A percentile compares a stretch with the other conserved stretches of the same genome.
phyloP scores from a whole-genome alignment of 768 basidiomycete species.

The Panaeolus papilionaceus region DNA sequence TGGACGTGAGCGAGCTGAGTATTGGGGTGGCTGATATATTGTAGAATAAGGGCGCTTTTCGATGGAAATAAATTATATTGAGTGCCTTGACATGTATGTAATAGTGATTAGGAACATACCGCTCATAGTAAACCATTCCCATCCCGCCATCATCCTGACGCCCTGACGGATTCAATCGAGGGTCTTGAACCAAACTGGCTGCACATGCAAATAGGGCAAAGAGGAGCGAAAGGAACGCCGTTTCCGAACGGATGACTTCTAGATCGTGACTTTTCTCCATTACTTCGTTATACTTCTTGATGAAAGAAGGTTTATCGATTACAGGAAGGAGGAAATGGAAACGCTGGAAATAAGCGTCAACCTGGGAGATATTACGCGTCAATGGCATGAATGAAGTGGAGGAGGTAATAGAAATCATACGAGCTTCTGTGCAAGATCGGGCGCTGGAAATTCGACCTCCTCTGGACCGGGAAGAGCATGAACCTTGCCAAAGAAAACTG shows the following conservation, averaged over 20 bases:
- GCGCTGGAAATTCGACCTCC: slow-evolving; percentile 86
- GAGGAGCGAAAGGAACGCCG: slow-evolving; percentile 80
- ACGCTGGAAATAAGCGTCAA: slow-evolving; percentile 86
- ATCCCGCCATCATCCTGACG: slow-evolving; percentile 79
- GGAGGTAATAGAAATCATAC: slow-evolving; percentile 50
- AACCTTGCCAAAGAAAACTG: slow-evolving; percentile 87
- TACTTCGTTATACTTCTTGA: slow-evolving; percentile 69
- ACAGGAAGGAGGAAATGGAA: slow-evolving; percentile 91
- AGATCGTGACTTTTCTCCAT: slow-evolving; percentile 74
- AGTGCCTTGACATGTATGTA: slow-evolving; percentile 25
- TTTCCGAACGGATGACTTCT: slow-evolving; percentile 59
- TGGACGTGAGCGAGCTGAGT: slow-evolving; percentile 89
- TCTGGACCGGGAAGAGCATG: slow-evolving; percentile 82
- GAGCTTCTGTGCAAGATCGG: slow-evolving; percentile 86
- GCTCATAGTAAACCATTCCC: slow-evolving; percentile 91
- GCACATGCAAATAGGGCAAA: slow-evolving; percentile 94
- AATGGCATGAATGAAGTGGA: slow-evolving; percentile 31
- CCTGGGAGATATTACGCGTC: slow-evolving; percentile 45
- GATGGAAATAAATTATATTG: slow-evolving; percentile 12
- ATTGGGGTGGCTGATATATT: slow-evolving; percentile 90
- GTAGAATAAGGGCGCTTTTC: slow-evolving; percentile 81
- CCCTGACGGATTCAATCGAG: slow-evolving; percentile 62
- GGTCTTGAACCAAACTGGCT: slow-evolving; percentile 78
- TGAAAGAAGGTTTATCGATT: slow-evolving; percentile 85
- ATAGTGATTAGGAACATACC: slow-evolving; percentile 50